Base-by-base conservation (phyloP, 805 yeast species). In the Ogataea nonfermentans region DNA sequence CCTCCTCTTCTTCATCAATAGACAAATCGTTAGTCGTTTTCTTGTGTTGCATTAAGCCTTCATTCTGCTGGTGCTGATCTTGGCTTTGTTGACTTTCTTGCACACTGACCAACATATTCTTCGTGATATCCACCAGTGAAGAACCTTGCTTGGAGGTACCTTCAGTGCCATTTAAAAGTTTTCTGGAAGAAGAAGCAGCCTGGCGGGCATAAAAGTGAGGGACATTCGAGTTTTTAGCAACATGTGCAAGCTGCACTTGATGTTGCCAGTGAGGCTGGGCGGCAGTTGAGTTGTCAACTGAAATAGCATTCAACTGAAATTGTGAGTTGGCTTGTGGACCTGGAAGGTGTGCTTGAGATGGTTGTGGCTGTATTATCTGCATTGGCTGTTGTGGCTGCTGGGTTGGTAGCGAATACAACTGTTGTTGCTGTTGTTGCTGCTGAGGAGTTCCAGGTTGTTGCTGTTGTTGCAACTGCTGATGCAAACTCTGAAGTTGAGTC, bases 191-290 rank as follows among this genome's bases (percentile, higher is more conserved):
- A 10, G 79, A 67, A 6, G 95, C 95, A 20, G 88, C 89, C 47
- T 79, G 79, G 43, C 95, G 74, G 4, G 96, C 96, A 64, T 85
- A 87, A 55, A 73, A 81, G 63, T 87, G 95, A 3, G 95, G 85
- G 17, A 75, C 61, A 52, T 74, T 77, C 22, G 85, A 74, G 46
- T 68, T 73, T 59, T 93, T 75, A 4, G 93, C 82, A 34, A 83
- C 61, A 46, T 79, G 87, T 20, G 79, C 81, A 43, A 88, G 70
- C 57, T 81, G 88, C 32, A 70, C 65, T 63, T 87, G 95, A 57
- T 84, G 90, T 60, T 80, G 84, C 95, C 95, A 87, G 52, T 74
- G 73, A 7, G 70, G 51, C 3, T 81, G 66, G 31, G 47, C 61
- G 46, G 58, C 56, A 40, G 55, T 52, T 19, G 55, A 25, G 33